Base-by-base conservation (phyloP, 2,329 filamentous ascomycete species). In the Hymenoscyphus scutula region DNA sequence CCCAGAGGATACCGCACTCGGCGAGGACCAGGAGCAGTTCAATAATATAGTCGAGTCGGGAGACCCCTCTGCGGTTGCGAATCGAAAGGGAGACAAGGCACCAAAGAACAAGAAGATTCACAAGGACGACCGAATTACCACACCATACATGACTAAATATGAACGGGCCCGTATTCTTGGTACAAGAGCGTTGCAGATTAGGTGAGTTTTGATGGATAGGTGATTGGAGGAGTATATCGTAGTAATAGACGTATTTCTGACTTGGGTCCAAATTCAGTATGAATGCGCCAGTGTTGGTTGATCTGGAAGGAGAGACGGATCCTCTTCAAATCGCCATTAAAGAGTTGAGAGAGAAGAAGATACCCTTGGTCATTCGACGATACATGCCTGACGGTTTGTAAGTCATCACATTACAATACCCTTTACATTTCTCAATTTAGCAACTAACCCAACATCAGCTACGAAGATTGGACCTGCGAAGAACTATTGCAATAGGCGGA, bases 71-170 rank as follows among this genome's bases (percentile, higher is more conserved):
- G 86, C 86, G 27, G 77, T 80, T 0, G 85, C 85, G 37, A 83
- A 82, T 73, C 78, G 78, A 62, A 84, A 82, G 74, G 77, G 77
- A 61, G 82, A 84, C 59, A 84, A 83, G 74, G 80, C 81, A 56
- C 79, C 82, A 73, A 87, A 87, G 74, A 85, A 93, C 78, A 97
- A 96, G 84, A 96, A 92, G 79, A 94, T 99, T 57, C 85, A 92
- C 62, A 90, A 91, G 69, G 90, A 93, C 69, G 86, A 96, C 78
- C 87, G 95, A 71, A 90, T 86, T 27, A 99, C 95, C 8, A 99
- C 95, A 30, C 95, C 94, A 2, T 99, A 97, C 80, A 96, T 99
- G 94, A 99, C 95, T 69, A 99, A 99, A 81, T 99, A 99, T 79
- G 95, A 99, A 82, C 86, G 89, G 71, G 95, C 95, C 67, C 88